Evolutionary conservation across 23 red algal genomes (phyloP), one percentile per base, ranked within the genome.

Genomic region (Chondrus crispus): DNA sequence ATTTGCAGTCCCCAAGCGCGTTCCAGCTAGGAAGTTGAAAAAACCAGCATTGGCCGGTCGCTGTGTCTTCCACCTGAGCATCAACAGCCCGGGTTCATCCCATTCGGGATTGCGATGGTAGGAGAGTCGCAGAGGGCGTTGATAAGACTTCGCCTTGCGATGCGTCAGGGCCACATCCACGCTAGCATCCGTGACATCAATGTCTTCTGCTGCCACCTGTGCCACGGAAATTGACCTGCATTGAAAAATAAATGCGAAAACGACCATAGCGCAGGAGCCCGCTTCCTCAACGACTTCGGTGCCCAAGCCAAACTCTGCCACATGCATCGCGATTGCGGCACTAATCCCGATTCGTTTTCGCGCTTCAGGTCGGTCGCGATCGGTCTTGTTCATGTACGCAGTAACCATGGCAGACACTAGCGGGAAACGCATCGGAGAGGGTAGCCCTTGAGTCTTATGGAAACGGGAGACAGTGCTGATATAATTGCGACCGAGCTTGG

Each of bases 221-320:
- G 42, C 46, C 22, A 43, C 39, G 12, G 39, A 30, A 14, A 50
- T 48, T 22, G 2, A 39, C 13, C 62, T 57, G 41, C 53, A 62
- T 0, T 87, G 83, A 35, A 87, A 87, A 4, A 87, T 24, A 32
- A 70, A 87, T 1, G 55, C 26, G 29, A 87, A 74, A 28, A 87
- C 9, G n/a, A 38, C 6, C 53, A 58, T 32, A 41, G 58, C 55
- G 47, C 66, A 87, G 9, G 62, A 39, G 9, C 38, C 60, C 1
- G 72, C 43, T 1, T 19, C 9, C 3, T 24, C 18, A 1, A 43
- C 35, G 2, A 28, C 38, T 24, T 74, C 42, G 33, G 37, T 62
- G 8, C 11, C 22, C 55, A 68, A 51, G 20, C 83, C 62, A 7
- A 51, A 0, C 24, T 48, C 12, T 20, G 49, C 62, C n/a, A 72